Conservation (phyloP, 768 basidiomycete genomes). For the Clitopilus passeckerianus region DNA sequence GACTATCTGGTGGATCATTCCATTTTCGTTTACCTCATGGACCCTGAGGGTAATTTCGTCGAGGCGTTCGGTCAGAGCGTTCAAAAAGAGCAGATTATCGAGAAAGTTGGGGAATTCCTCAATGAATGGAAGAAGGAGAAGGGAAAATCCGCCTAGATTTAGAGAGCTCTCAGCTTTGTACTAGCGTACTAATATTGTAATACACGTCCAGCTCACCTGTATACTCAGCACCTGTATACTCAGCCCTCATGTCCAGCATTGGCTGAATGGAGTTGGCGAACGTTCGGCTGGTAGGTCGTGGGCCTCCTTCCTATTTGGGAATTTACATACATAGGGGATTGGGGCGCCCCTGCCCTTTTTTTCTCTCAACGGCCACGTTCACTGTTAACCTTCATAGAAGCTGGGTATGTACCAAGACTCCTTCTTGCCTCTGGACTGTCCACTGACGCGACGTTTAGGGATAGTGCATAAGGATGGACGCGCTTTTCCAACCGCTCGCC, state of each 20-base stretch:
- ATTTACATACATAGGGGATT: not conserved
- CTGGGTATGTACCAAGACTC: not conserved
- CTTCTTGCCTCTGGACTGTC: not conserved
- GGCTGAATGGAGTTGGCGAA: not conserved
- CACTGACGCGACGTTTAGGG: not conserved
- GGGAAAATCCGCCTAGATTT: slow-evolving; percentile 25
- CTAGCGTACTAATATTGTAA: not conserved
- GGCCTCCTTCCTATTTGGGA: slow-evolving; percentile 1
- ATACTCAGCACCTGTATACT: too few species aligned
- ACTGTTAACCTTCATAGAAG: not conserved
- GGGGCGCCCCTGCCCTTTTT: not conserved
- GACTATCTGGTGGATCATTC: slow-evolving; percentile 98
- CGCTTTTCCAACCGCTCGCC: slow-evolving; percentile 60
- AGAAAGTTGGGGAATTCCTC: slow-evolving; percentile 50
- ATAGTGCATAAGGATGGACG: slow-evolving; percentile 32
- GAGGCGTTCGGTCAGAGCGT: slow-evolving; percentile 93
- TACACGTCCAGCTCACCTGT: not conserved
- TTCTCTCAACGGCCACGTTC: not conserved
- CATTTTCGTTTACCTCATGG: slow-evolving; percentile 98
- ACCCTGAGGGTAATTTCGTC: slow-evolving; percentile 89
- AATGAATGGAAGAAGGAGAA: slow-evolving; percentile 36
- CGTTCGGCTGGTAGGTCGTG: not conserved
- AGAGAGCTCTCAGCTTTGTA: not conserved
- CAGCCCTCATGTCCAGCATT: too few species aligned
- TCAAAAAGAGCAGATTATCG: slow-evolving; percentile 61